These are phyloP conservation scores for Saccharomyces jurei DNA, from an alignment of 805 yeast species.

Conservation along the genomic window DNA sequence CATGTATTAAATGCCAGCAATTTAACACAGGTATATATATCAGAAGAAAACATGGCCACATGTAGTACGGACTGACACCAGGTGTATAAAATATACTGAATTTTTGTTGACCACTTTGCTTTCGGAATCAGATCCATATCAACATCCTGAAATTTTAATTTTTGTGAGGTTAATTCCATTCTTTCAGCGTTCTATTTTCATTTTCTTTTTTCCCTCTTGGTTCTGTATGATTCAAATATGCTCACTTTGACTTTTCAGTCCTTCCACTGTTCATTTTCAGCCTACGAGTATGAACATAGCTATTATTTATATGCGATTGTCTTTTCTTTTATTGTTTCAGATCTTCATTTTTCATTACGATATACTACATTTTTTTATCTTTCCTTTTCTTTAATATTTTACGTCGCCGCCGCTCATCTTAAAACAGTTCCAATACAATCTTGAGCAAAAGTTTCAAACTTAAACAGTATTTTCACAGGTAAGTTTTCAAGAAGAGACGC, in stretches of 20 bases:
- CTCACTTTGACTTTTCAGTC: not conserved
- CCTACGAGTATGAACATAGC: not conserved
- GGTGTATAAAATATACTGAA: constrained; percentile 10
- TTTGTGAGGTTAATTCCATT: not conserved
- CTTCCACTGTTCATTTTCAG: not conserved
- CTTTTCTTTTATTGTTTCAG: not conserved
- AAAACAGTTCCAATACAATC: not conserved
- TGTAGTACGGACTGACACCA: constrained; percentile 37
- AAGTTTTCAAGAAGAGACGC: not conserved
- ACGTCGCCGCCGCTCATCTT: not conserved
- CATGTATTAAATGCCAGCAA: constrained; percentile 64
- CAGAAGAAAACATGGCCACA: constrained; percentile 52
- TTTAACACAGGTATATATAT: constrained; percentile 68
- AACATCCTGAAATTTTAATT: not conserved
- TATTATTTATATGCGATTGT: not conserved
- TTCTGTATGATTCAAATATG: not conserved
- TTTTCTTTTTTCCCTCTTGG: not conserved
- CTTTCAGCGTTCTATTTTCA: not conserved
- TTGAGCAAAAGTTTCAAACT: not conserved
- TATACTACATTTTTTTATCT: not conserved
- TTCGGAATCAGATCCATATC: not conserved
- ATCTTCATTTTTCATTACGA: not conserved
- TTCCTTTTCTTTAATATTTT: not conserved
- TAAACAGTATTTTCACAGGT: not conserved
- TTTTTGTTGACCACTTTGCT: not conserved